phyloP scores from a whole-genome alignment of 2,329 filamentous ascomycete species.

The Arthrobotrys musiformis region DNA sequence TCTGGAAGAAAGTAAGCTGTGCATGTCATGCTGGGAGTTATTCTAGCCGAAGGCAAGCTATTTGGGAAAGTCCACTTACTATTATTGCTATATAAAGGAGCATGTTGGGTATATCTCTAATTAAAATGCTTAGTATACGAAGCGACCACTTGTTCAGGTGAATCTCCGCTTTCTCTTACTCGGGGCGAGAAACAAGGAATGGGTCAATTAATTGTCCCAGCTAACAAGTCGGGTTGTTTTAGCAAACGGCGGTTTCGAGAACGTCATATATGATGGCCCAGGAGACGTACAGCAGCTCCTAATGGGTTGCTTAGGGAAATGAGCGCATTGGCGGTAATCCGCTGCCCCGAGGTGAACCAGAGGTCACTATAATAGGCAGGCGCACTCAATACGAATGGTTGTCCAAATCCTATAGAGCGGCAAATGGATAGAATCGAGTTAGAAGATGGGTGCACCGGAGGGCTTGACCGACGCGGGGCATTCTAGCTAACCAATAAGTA shows the following conservation, averaged over 20 bases:
- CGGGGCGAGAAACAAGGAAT: conserved; percentile 73
- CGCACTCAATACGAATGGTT: conserved; percentile 90
- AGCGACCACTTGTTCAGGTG: background rate
- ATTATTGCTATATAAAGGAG: conserved; percentile 87
- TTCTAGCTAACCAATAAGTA: conserved; percentile 70
- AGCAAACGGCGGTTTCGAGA: background rate
- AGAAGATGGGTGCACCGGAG: background rate
- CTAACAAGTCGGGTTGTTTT: conserved; percentile 10
- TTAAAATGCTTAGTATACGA: background rate
- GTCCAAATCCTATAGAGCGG: conserved; percentile 73
- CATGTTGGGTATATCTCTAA: conserved; percentile 76
- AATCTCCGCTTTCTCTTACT: conserved; percentile 34
- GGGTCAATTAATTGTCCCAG: conserved; percentile 84
- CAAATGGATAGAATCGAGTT: background rate
- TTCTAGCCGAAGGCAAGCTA: background rate
- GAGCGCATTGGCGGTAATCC: conserved; percentile 87
- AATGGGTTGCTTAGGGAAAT: conserved; percentile 88
- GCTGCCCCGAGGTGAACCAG: conserved; percentile 88
- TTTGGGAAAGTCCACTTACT: conserved; percentile 66
- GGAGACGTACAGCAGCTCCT: conserved; percentile 75
- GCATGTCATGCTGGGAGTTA: background rate
- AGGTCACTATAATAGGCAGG: conserved; percentile 91
- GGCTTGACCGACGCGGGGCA: background rate
- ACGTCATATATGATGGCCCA: background rate
- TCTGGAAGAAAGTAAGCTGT: conserved; percentile 4